Evolutionary conservation across 116 monocot species (phyloP), one percentile per base, ranked within the genome.

Genomic region (Posidonia oceanica): DNA sequence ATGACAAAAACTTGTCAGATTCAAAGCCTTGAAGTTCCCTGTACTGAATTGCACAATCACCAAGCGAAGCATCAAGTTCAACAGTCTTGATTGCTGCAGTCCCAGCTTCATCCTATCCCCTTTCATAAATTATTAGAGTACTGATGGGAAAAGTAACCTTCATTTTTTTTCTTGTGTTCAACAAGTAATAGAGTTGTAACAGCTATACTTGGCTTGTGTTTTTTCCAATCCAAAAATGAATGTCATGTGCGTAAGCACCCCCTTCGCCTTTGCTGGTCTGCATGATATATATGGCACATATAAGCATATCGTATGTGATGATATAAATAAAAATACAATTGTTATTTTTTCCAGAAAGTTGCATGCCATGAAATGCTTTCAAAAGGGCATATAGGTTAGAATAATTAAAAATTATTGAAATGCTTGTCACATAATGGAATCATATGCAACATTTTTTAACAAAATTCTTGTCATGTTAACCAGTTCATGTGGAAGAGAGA

Each of bases 221-320:
- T 77, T 88, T 96, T 71, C 95, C 95, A 71, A 96, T 74, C 95
- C 95, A 96, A 67, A 86, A 96, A 75, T 96, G 91, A 69, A 91
- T 85, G 72, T 96, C 95, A 73, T 83, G 87, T 3, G 80, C 56
- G 58, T 88, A 88, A 52, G 95, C 74, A 66, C 95, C 95, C 60
- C 95, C 88, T 81, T 83, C 88, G 22, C 80, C 83, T 72, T 81
- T 66, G 77, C 67, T 86, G 60, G 83, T 96, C 95, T 96, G 79
- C 51, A 78, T 74, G 3, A 80, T 70, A 7, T 22, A 44, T 41
- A 63, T 37, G 3, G 38, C 39, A 63, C 29, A 36, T 15, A 63
- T 63, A 63, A 38, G 39, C 23, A 60, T 6, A 60, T 20, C 10
- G n/a, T 60, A 20, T 58, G 58, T 58, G 18, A 58, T 58, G 58